Base-by-base conservation (phyloP, 1,284 basidiomycete species). In the Pascua guehoae region DNA sequence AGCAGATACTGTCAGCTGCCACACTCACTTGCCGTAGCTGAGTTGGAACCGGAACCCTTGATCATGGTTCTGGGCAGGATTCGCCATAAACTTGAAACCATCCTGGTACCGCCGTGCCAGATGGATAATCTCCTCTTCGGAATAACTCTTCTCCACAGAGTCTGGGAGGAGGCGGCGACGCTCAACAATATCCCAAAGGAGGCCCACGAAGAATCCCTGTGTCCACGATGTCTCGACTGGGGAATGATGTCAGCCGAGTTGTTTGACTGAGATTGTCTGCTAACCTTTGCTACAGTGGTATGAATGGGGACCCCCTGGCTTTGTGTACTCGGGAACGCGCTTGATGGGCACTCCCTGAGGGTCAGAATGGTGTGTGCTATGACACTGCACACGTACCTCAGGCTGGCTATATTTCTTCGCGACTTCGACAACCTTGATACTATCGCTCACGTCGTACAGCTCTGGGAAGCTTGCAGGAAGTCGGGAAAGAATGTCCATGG, bases 31-130 rank as follows among this genome's bases (percentile, higher is more conserved):
- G n/a, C 71, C 71, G 54, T 60, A 73, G 8, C 57, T 63, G 16
- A 71, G 62, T 60, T 71, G 70, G 53, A 72, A 73, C 17, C 71
- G 54, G 58, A 73, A 73, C 4, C 71, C 71, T 49, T 73, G 71
- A 61, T 73, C 70, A 49, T 73, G 72, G 55, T 73, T 73, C 36
- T 46, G 41, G 16, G 63, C 64, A 4, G 62, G 66, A 32, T 64
- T 50, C 8, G 64, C 65, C 41, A 64, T 43, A 24, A 60, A 52
- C 24, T 59, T 56, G 57, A 69, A 72, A n/a, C 55, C 54, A 12
- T 58, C 63, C 55, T 72, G 70, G 49, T 60, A 73, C 54, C 63
- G 54, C 37, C 68, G 55, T 0, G 69, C 70, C 12, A 70, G 62
- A 11, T 50, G 40, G 15, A 64, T 55, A 9, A 73, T 42, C 47